A percentile compares a stretch with the other conserved stretches of the same genome.
These are phyloP conservation scores for Phytophthora crassamura DNA, from an alignment of 352 stramenopile species.

Conservation along the genomic window DNA sequence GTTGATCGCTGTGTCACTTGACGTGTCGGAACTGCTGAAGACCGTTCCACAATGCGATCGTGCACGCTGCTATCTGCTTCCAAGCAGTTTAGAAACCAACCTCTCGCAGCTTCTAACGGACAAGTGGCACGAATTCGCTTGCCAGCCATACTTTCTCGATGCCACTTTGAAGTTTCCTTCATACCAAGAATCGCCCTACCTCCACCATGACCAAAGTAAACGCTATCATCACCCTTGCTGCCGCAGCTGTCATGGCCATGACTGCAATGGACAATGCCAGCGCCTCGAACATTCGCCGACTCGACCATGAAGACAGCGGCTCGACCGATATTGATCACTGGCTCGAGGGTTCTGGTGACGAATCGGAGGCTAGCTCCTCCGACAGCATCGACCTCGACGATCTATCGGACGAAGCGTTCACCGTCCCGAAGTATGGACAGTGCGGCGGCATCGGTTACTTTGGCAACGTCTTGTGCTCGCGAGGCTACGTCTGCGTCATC, in stretches of 20 bases:
- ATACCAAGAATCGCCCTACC: neutral
- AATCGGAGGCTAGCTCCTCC: neutral
- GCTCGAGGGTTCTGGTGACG: constrained; percentile 13
- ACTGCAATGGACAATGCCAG: neutral
- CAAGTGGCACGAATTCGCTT: neutral
- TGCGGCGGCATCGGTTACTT: constrained; percentile 33
- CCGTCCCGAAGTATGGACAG: constrained; percentile 36
- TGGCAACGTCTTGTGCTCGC: constrained; percentile 20
- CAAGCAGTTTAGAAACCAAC: constrained; percentile 15
- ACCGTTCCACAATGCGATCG: constrained; percentile 17
- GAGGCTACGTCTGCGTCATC: constrained; percentile 37
- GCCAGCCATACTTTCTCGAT: neutral
- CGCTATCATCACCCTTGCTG: constrained; percentile 5
- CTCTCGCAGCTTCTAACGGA: constrained; percentile 1
- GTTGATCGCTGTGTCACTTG: neutral
- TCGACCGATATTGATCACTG: constrained; percentile 9
- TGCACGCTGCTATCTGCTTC: neutral
- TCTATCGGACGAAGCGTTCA: constrained; percentile 12
- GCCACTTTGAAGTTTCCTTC: constrained; percentile 25
- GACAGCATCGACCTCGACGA: constrained; percentile 5
- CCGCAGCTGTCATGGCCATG: constrained; percentile 8
- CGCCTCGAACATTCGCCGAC: constrained; percentile 18
- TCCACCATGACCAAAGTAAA: constrained; percentile 15
- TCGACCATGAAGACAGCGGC: constrained; percentile 12
- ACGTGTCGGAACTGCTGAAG: neutral